Evolutionary conservation across 495 filamentous ascomycete species (phyloP).

Genomic region (Neurospora tetrasperma): DNA sequence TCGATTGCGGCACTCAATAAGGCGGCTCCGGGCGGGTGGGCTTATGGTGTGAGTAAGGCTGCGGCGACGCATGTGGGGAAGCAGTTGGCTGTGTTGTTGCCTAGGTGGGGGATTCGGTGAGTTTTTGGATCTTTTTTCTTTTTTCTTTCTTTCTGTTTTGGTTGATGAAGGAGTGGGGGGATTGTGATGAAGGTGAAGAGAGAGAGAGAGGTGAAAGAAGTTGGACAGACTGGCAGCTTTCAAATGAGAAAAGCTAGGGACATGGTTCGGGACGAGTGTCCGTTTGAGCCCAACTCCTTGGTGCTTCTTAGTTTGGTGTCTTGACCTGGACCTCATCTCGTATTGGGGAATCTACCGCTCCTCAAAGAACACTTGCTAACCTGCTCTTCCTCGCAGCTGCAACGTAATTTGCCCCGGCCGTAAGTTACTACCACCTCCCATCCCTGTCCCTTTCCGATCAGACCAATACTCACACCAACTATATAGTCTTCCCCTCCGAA

Average conservation of each 20-base stretch:
- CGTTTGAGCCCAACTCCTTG: no score
- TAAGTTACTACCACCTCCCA: constrained; percentile 26
- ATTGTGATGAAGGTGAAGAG: not conserved
- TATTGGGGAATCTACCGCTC: no score
- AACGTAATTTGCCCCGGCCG: constrained; percentile 61
- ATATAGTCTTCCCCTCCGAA: constrained; percentile 56
- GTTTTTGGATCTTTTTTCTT: constrained; percentile 4
- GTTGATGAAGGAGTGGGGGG: constrained; percentile 25
- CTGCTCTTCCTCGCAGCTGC: constrained; percentile 17
- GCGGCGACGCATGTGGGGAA: constrained; percentile 56
- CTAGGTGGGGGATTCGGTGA: constrained; percentile 47
- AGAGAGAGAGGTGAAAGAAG: not conserved
- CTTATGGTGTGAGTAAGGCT: constrained; percentile 55
- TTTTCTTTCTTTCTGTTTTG: no score
- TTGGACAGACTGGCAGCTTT: not conserved
- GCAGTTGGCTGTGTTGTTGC: constrained; percentile 42
- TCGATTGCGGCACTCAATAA: constrained; percentile 53
- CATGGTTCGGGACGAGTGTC: not conserved
- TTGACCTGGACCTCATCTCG: no score
- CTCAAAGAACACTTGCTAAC: not conserved
- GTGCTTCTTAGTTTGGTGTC: no score
- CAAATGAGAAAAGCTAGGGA: not conserved
- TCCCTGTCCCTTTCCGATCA: not conserved
- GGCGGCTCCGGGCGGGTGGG: constrained; percentile 43
- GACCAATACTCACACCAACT: no score